Conservation (phyloP, 352 stramenopile species). For the Globisporangium parvum region DNA sequence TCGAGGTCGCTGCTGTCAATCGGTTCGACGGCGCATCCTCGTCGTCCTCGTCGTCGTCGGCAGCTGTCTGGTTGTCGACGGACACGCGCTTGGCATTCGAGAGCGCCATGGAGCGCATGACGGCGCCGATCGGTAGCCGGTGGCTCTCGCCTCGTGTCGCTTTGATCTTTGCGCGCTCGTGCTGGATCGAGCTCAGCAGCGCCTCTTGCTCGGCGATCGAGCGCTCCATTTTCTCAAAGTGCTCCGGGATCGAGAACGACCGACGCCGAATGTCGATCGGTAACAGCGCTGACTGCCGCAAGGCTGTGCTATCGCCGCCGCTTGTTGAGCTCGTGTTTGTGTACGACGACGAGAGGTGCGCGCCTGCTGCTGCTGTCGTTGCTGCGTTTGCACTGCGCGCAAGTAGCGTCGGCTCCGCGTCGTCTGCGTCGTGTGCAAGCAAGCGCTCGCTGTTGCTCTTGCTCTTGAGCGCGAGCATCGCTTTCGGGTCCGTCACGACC, state of each 20-base stretch:
- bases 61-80: background rate
- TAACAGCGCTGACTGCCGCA: constrained; percentile 5
- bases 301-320: background rate
- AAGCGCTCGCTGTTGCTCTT: constrained; percentile 1
- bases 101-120: constrained; percentile 10
- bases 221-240: constrained; percentile 45
- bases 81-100: background rate
- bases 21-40: background rate
- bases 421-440: too few relatives aligned
- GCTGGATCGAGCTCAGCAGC: constrained; percentile 51
- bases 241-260: constrained; percentile 44
- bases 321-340: background rate
- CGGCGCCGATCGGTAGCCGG: constrained; percentile 17
- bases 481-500: constrained; percentile 15
- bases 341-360: too few relatives aligned
- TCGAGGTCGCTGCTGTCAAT: background rate
- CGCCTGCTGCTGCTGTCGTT: background rate
- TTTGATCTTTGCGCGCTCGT: constrained; percentile 38
- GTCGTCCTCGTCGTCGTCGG: constrained; percentile 2
- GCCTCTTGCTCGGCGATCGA: constrained; percentile 62
- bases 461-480: background rate
- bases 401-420: too few relatives aligned
- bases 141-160: constrained; percentile 5
- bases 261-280: constrained; percentile 21
- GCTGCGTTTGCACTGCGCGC: background rate